Evolutionary conservation across 1,284 basidiomycete genomes (phyloP).

Genomic region (Cutaneotrichosporon sp.): DNA sequence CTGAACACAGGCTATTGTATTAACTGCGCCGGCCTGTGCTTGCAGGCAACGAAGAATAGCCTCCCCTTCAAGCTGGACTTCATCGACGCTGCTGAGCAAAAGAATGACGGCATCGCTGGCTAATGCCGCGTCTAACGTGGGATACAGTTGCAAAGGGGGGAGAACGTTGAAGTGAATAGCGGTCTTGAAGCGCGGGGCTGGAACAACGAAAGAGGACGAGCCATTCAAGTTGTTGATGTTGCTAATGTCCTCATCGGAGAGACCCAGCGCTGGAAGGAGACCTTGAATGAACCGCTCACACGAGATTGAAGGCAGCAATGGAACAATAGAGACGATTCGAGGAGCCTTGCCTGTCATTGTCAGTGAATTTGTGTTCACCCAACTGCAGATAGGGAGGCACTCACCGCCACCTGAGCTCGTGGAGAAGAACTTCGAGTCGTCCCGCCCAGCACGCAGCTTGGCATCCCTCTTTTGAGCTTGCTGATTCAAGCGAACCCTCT

Average conservation of each 20-base stretch:
- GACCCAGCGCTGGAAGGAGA: slow-evolving; percentile 63
- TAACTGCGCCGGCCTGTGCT: slow-evolving; percentile 60
- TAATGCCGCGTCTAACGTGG: slow-evolving; percentile 78
- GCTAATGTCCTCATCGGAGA: slow-evolving; percentile 53
- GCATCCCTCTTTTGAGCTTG: slow-evolving; percentile 49
- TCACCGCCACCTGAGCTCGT: slow-evolving; percentile 46
- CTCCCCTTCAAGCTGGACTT: slow-evolving; percentile 68
- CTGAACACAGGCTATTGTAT: slow-evolving; percentile 58
- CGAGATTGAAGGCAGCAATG: slow-evolving; percentile 49
- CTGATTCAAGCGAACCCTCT: slow-evolving; percentile 42
- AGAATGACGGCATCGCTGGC: slow-evolving; percentile 85
- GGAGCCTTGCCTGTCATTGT: slow-evolving; percentile 42
- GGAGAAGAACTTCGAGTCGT: slow-evolving; percentile 47
- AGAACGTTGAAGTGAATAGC: slow-evolving; percentile 79
- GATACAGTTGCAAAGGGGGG: slow-evolving; percentile 65
- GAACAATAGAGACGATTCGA: slow-evolving; percentile 49
- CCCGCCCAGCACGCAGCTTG: slow-evolving; percentile 64
- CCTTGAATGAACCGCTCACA: slow-evolving; percentile 66
- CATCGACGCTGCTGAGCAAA: slow-evolving; percentile 56
- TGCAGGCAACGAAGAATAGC: slow-evolving; percentile 81
- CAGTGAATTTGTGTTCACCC: neutral
- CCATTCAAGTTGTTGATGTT: slow-evolving; percentile 15
- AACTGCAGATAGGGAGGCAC: no score
- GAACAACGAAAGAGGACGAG: slow-evolving; percentile 61
- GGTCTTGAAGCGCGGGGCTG: slow-evolving; percentile 81